Evolutionary conservation across 306 rosid species (phyloP), one percentile per base, ranked within the genome.

Genomic region (Psophocarpus tetragonolobus): DNA sequence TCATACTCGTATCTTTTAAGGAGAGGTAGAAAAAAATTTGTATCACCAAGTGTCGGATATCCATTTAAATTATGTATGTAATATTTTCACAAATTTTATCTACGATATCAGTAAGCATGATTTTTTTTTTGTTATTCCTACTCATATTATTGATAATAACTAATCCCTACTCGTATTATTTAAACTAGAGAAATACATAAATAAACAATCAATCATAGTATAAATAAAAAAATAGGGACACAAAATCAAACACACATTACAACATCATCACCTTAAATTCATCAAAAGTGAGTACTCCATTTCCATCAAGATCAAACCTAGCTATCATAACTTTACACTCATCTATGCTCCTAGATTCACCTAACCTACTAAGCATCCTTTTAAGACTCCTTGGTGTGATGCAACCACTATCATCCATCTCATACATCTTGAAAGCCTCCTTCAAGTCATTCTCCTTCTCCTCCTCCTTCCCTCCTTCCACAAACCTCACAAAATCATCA

Each of bases 351-450:
- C 70, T 90, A 7, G 90, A 88, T 61, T 91, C 90, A 48, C 98
- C 97, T 33, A 94, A 87, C 74, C 75, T 87, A 17, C 90, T 69
- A 72, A 90, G 84, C 94, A 89, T 91, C 58, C 85, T 88, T 79
- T 85, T 84, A 13, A 94, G 90, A 68, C 97, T 90, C 71, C 84
- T 88, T 0, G 97, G 92, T 2, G 97, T 91, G 27, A 94, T 94
- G 47, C 86, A 84, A 4, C 92, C 94, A 82, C 87, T 29, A 0
- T 88, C 93, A 12, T 94, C 96, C 96, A 86, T 81, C 62, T 86
- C 98, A 74, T 94, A 94, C 91, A 90, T 78, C 79, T 85, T 88
- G 73, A 94, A 94, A 18, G 97, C 97, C 63, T 87, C 97, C 62
- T 4, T 87, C 38, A 91, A 45, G 57, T 87, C 89, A 6, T 39